phyloP scores from a whole-genome alignment of 2,329 filamentous ascomycete species.

The Juglanconis oblonga region DNA sequence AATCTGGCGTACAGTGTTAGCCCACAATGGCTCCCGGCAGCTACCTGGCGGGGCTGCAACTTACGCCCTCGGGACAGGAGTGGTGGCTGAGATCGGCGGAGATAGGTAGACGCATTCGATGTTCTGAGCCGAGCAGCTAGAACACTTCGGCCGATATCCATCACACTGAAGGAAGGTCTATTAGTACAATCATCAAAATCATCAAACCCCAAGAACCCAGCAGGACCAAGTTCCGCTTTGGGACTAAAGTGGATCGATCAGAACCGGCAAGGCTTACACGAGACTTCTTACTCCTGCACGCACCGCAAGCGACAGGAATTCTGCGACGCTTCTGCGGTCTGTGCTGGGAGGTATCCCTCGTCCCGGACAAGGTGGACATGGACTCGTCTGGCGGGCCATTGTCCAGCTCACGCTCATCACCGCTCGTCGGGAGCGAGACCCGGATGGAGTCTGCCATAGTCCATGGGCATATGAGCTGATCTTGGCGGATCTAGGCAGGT shows the following conservation, averaged over 20 bases:
- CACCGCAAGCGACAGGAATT: constrained; percentile 17
- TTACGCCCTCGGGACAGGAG: constrained; percentile 16
- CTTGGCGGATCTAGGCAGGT: constrained; percentile 9
- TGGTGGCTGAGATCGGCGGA: constrained; percentile 15
- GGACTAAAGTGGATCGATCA: background rate
- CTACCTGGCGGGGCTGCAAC: background rate
- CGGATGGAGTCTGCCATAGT: constrained; percentile 14
- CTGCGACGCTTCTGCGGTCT: constrained; percentile 17
- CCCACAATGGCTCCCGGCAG: background rate
- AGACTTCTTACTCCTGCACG: constrained; percentile 18
- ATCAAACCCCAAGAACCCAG: no score
- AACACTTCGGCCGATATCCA: constrained; percentile 18
- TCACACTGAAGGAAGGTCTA: constrained; percentile 11
- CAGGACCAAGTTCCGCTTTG: background rate
- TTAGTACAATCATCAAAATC: background rate
- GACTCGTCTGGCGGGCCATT: constrained; percentile 2
- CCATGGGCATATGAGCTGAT: background rate
- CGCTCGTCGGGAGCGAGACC: constrained; percentile 12
- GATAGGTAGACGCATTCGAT: constrained; percentile 17
- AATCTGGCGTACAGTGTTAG: background rate
- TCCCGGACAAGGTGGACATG: background rate
- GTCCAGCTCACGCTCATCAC: constrained; percentile 7
- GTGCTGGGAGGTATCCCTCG: background rate
- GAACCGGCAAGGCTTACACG: constrained; percentile 4
- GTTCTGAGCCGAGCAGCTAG: constrained; percentile 12